A percentile compares a stretch with the other conserved stretches of the same genome.
Conservation (phyloP, 208 protist species). For the Trypanosoma theileri region DNA sequence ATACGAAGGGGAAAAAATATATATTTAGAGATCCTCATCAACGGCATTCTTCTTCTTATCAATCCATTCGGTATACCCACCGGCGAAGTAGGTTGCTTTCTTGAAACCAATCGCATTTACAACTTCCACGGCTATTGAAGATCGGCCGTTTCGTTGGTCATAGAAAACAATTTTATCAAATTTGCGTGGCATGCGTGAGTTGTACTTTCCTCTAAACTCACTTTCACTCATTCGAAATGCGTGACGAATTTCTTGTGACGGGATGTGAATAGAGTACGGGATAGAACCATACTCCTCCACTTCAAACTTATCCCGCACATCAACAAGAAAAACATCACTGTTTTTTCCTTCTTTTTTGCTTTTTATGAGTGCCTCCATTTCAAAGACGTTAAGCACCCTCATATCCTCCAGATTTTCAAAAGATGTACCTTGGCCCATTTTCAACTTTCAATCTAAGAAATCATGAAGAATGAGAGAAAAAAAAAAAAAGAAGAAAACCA, state of each 20-base stretch:
- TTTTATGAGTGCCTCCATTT: constrained; percentile 60
- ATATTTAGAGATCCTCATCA: constrained; percentile 51
- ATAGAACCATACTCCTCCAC: constrained; percentile 42
- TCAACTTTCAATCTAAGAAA: constrained; percentile 6
- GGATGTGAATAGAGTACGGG: constrained; percentile 52
- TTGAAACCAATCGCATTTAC: constrained; percentile 37
- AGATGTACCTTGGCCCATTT: constrained; percentile 21
- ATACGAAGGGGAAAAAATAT: background rate
- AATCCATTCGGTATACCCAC: constrained; percentile 40
- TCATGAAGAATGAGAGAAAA: constrained; percentile 15
- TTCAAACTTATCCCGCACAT: constrained; percentile 64
- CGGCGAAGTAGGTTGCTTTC: constrained; percentile 31
- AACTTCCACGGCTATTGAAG: constrained; percentile 31
- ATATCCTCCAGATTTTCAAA: constrained; percentile 11
- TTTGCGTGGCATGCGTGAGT: constrained; percentile 44
- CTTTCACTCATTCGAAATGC: constrained; percentile 45
- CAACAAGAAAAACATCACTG: constrained; percentile 49
- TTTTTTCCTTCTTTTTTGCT: constrained; percentile 40
- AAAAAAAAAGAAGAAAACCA: constrained; percentile 18
- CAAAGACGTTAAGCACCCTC: constrained; percentile 31
- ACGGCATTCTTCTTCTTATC: constrained; percentile 32
- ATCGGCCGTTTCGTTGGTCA: constrained; percentile 41
- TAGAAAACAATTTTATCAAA: constrained; percentile 60
- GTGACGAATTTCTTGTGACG: constrained; percentile 43
- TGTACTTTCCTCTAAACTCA: constrained; percentile 56